Evolutionary conservation across 2,329 filamentous ascomycete species (phyloP).

Genomic region (Alternaria brassicicola): DNA sequence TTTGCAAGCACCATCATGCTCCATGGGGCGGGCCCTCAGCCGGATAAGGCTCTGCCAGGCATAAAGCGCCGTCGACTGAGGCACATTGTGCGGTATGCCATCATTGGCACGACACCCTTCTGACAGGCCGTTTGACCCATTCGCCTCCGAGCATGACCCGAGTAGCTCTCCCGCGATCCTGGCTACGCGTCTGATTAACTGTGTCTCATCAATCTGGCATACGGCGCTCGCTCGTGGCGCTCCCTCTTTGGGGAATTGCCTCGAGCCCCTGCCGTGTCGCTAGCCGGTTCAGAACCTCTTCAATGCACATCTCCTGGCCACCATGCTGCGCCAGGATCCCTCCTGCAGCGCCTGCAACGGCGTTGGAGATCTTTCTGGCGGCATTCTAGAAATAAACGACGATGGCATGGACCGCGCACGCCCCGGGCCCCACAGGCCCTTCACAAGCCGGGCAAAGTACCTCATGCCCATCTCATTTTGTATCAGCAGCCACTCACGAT

Average conservation of each 20-base stretch:
- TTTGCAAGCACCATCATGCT: slow-evolving; percentile 33
- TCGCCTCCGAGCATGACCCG: slow-evolving; percentile 30
- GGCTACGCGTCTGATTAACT: slow-evolving; percentile 32
- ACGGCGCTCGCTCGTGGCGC: slow-evolving; percentile 43
- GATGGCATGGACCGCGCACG: slow-evolving; percentile 39
- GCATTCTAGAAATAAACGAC: slow-evolving; percentile 52
- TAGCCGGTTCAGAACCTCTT: slow-evolving; percentile 42
- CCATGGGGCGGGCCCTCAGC: slow-evolving; percentile 23
- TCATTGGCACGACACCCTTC: not conserved
- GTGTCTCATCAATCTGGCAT: slow-evolving; percentile 44
- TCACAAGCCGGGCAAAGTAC: slow-evolving; percentile 40
- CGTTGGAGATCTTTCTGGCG: slow-evolving; percentile 50
- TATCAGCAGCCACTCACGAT: slow-evolving; percentile 49
- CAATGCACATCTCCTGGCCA: slow-evolving; percentile 47
- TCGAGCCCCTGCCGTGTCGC: slow-evolving; percentile 37
- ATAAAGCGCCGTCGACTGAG: slow-evolving; percentile 30
- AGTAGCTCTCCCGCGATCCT: slow-evolving; percentile 33
- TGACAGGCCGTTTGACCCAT: slow-evolving; percentile 11
- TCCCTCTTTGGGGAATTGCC: slow-evolving; percentile 41
- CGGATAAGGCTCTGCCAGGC: slow-evolving; percentile 40
- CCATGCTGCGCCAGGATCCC: slow-evolving; percentile 44
- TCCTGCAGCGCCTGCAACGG: slow-evolving; percentile 49
- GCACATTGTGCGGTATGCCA: slow-evolving; percentile 30
- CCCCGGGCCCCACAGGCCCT: slow-evolving; percentile 31
- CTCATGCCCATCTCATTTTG: slow-evolving; percentile 48